phyloP scores from a whole-genome alignment of 2,329 filamentous ascomycete genomes.

The Neurospora sp. region DNA sequence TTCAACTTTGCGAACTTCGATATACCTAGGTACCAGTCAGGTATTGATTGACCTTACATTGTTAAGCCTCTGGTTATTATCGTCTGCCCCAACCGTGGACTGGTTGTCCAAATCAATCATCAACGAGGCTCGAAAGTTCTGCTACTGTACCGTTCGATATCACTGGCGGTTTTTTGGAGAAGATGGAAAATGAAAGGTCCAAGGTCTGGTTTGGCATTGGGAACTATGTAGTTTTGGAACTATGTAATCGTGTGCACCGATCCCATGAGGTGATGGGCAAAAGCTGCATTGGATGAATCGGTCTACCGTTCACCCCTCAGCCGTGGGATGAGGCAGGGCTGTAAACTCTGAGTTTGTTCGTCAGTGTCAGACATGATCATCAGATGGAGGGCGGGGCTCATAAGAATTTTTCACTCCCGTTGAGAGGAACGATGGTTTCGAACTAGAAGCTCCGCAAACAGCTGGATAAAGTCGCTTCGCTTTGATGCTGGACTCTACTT shows the following conservation, averaged over 20 bases:
- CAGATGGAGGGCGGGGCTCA: background rate
- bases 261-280: background rate
- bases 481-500: background rate
- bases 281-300: background rate
- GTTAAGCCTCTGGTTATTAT: background rate
- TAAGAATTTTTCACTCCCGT: background rate
- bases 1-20: too few relatives aligned
- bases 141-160: background rate
- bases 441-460: background rate
- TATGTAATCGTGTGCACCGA: too few relatives aligned
- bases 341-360: background rate
- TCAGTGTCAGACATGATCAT: background rate
- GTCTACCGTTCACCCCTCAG: background rate
- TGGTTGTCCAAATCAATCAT: background rate
- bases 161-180: background rate
- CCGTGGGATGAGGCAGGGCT: background rate
- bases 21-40: too few relatives aligned
- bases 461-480: too few relatives aligned
- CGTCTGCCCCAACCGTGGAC: background rate
- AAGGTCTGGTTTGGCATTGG: background rate
- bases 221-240: background rate
- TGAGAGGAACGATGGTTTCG: background rate
- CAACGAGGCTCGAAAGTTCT: background rate
- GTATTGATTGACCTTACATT: background rate
- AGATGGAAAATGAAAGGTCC: background rate